phyloP scores from a whole-genome alignment of 805 yeast species.

The Wickerhamiella azymoides region DNA sequence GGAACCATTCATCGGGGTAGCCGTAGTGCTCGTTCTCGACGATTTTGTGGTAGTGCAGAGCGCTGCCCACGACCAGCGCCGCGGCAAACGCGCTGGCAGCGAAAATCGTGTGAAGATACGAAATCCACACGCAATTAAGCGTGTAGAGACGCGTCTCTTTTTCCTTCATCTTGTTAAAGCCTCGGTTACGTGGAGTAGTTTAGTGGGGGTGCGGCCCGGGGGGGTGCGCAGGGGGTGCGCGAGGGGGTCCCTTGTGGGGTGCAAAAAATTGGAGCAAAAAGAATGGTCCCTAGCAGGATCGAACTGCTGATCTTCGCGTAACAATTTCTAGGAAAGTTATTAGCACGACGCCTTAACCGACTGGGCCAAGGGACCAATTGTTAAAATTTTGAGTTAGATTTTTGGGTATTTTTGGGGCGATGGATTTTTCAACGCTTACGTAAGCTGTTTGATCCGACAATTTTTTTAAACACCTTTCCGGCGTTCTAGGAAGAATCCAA shows the following conservation, averaged over 20 bases:
- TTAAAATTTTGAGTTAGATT: too few relatives aligned
- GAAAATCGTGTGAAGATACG: constrained; percentile 56
- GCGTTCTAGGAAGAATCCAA: too few relatives aligned
- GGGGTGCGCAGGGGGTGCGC: neutral
- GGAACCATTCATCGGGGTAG: constrained; percentile 98
- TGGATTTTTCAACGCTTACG: too few relatives aligned
- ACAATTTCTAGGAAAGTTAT: constrained; percentile 17
- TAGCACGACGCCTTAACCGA: constrained; percentile 16
- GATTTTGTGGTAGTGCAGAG: constrained; percentile 74
- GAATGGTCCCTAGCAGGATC: constrained; percentile 27
- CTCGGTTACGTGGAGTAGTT: neutral
- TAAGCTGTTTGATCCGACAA: too few relatives aligned
- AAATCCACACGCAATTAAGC: constrained; percentile 42
- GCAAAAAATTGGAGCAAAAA: constrained; percentile 8
- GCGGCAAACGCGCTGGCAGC: constrained; percentile 63
- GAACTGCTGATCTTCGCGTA: constrained; percentile 38
- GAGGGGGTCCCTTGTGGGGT: neutral
- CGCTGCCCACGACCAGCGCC: constrained; percentile 62
- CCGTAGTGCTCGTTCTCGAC: constrained; percentile 77
- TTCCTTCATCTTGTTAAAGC: constrained; percentile 1
- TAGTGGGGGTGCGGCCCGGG: too few relatives aligned
- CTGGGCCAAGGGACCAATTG: neutral
- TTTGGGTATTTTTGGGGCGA: too few relatives aligned
- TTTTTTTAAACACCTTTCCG: too few relatives aligned
- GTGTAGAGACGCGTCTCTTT: constrained; percentile 5